phyloP scores from a whole-genome alignment of 345 rosid genomes.

The Clausena lansium region DNA sequence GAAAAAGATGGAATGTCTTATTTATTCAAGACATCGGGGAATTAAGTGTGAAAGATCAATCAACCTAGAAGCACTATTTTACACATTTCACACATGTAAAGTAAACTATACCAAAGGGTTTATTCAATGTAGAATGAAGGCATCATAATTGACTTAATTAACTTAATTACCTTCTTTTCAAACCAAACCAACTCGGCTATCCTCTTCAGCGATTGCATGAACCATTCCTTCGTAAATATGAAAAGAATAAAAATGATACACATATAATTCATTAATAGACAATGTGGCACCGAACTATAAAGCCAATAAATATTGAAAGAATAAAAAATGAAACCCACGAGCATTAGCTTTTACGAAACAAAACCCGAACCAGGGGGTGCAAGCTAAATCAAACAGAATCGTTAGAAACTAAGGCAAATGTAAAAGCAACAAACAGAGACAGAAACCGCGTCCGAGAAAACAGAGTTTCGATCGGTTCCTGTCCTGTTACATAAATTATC shows the following conservation, averaged over 20 bases:
- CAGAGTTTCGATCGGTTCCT: constrained; percentile 35
- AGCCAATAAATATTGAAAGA: background rate
- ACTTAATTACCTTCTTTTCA: too few relatives aligned
- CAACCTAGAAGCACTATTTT: too few relatives aligned
- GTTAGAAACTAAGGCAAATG: constrained; percentile 32
- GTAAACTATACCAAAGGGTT: background rate
- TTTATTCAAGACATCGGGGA: background rate
- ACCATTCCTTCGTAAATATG: too few relatives aligned
- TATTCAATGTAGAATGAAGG: background rate
- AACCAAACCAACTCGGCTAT: too few relatives aligned
- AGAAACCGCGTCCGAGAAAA: constrained; percentile 31
- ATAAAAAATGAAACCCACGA: background rate
- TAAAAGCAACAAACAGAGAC: constrained; percentile 2
- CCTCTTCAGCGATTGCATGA: too few relatives aligned
- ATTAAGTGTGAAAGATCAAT: background rate
- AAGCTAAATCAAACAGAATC: background rate
- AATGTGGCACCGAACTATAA: background rate
- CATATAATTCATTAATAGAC: too few relatives aligned
- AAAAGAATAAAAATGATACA: too few relatives aligned
- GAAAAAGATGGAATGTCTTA: too few relatives aligned
- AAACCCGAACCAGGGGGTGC: constrained; percentile 7
- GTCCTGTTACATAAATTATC: constrained; percentile 16
- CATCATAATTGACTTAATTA: background rate
- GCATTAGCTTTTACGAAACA: constrained; percentile 3
- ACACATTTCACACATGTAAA: background rate